Evolutionary conservation across 768 basidiomycete species (phyloP).

Genomic region (Guyanaporus albipodus): DNA sequence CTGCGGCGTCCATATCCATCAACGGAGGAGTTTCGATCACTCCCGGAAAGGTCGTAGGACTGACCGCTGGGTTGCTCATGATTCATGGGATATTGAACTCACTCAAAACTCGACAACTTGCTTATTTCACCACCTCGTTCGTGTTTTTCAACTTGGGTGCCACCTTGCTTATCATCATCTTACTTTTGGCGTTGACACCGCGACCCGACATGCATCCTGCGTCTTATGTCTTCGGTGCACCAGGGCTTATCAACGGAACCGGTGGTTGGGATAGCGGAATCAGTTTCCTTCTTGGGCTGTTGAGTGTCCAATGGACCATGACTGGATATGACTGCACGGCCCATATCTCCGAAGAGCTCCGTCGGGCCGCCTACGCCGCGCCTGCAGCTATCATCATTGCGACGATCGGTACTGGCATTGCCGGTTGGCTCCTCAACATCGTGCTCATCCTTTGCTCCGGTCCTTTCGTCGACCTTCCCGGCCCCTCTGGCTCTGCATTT

Average conservation of each 20-base stretch:
- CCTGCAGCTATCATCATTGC: constrained; percentile 44
- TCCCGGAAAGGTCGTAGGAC: constrained; percentile 38
- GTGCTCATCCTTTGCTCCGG: constrained; percentile 57
- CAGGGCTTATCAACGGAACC: constrained; percentile 36
- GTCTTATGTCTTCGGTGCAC: constrained; percentile 51
- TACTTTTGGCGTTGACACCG: constrained; percentile 41
- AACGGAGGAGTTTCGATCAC: constrained; percentile 34
- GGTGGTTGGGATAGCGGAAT: constrained; percentile 42
- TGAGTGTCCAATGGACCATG: constrained; percentile 49
- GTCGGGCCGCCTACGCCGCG: constrained; percentile 47
- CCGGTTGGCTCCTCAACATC: constrained; percentile 67
- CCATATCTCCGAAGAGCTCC: constrained; percentile 42
- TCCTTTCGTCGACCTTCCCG: constrained; percentile 45
- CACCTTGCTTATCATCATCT: constrained; percentile 40
- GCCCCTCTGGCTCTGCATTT: constrained; percentile 51
- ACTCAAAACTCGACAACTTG: constrained; percentile 37
- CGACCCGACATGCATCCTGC: constrained; percentile 54
- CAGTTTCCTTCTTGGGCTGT: constrained; percentile 42
- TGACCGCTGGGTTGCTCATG: constrained; percentile 38
- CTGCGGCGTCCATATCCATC: constrained; percentile 23
- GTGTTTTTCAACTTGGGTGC: constrained; percentile 46
- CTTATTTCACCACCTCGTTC: constrained; percentile 32
- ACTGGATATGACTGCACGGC: constrained; percentile 30
- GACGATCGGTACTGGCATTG: constrained; percentile 42
- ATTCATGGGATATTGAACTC: constrained; percentile 44